Conservation (phyloP, 1,139 yeast genomes). For the Wickerhamomyces sp. region DNA sequence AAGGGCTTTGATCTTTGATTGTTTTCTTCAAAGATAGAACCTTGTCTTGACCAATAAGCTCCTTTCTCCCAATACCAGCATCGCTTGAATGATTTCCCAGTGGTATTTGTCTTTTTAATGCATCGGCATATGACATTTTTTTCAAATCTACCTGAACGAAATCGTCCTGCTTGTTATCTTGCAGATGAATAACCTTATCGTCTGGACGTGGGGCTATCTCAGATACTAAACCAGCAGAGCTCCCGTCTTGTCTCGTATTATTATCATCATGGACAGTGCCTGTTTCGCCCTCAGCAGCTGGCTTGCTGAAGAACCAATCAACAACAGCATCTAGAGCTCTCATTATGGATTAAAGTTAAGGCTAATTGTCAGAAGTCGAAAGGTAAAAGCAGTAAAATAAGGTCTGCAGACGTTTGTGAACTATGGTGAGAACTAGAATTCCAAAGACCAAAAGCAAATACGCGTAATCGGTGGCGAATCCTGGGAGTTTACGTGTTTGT, state of each 20-base stretch:
- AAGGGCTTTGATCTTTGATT: background rate
- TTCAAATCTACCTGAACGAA: constrained; percentile 30
- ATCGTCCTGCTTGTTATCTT: constrained; percentile 32
- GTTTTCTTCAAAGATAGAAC: background rate
- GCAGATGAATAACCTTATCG: constrained; percentile 28
- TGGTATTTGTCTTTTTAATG: background rate
- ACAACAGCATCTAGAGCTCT: too few species aligned
- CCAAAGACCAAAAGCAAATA: too few species aligned
- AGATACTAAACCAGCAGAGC: background rate
- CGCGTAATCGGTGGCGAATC: too few species aligned
- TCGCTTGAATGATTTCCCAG: constrained; percentile 1
- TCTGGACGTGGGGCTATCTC: constrained; percentile 11
- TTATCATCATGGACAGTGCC: background rate
- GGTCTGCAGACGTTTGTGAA: too few species aligned
- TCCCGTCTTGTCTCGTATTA: background rate
- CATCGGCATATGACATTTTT: background rate
- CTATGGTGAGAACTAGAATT: too few species aligned
- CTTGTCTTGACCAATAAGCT: background rate
- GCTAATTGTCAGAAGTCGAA: too few species aligned
- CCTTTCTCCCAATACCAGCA: too few species aligned
- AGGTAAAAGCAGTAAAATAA: too few species aligned
- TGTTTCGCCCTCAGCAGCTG: background rate
- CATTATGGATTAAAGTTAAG: too few species aligned
- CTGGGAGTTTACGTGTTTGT: too few species aligned
- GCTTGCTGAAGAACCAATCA: too few species aligned